Base-by-base conservation (phyloP, 495 filamentous ascomycete genomes). In the Hypoxylon fuscum region DNA sequence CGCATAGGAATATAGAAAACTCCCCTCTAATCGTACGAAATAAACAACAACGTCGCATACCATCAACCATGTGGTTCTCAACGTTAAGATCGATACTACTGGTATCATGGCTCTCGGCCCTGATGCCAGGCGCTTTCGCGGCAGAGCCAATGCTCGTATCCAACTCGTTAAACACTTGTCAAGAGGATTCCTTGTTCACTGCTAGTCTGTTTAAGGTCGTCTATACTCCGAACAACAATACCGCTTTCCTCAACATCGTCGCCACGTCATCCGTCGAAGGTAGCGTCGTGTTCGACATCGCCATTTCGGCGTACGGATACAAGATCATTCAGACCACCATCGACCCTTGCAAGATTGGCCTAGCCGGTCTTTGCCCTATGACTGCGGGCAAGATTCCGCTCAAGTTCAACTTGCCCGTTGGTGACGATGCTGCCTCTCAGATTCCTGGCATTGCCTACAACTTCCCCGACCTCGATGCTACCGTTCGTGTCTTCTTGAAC, bases 381-480 rank as follows among this genome's bases (percentile, higher is more conserved):
- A 88, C 84, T 22, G 83, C 93, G 1, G 94, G 92, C 68, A 85
- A 89, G 59, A 89, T 97, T 74, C 80, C 89, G 61, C 80, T 96
- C 31, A 79, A 84, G 17, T 88, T 90, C 63, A 90, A 89, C 60
- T 74, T 93, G 15, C 70, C 77, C 7, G 76, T 96, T 10, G 74
- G 80, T 7, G 64, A 74, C 10, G 74, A 78, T 41, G 86, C 90
- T 12, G 74, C 88, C 21, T 69, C 77, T 1, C 65, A 79, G 22
- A 90, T 98, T 74, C 94, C 93, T 44, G 80, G 88, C 34, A 96
- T 98, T 61, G 89, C 90, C 17, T 98, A 94, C 70, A 89, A 84
- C 10, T 87, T 98, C 44, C 95, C 95, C 42, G 95, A 98, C 74
- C 83, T 98, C 14, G 95, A 98, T 71, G 95, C 91, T n/a, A 87